Base-by-base conservation (phyloP, 192 early-diverging fungal genomes). In the Podila epicladia region DNA sequence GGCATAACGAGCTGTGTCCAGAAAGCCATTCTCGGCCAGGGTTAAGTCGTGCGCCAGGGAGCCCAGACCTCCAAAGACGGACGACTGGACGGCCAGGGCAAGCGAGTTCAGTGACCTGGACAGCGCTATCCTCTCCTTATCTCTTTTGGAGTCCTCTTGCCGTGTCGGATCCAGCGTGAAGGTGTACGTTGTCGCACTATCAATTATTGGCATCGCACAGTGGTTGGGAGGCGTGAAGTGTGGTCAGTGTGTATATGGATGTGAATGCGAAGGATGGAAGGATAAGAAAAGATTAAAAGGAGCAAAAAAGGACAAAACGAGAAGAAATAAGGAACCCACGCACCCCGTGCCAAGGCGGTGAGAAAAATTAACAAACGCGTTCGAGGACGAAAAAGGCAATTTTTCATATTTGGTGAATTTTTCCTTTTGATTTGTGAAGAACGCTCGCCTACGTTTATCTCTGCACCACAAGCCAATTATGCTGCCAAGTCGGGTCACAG, bases 101-200 rank as follows among this genome's bases (percentile, higher is more conserved):
- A 55, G 53, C 24, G 53, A 55, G 53, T 55, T 55, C 53, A 55
- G 11, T 55, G 53, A 20, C 53, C 53, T 55, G 22, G 53, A 55
- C 4, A 55, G 8, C 8, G 53, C 53, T 24, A 22, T 55, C 2
- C 24, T 55, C 9, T 55, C 53, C 7, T 55, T 4, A n/a, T 55
- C 24, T 2, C 6, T 26, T 12, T 17, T 45, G 15, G 41, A 12
- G 11, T 45, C 13, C 11, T 45, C 8, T 45, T 12, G 41, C 13
- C 1, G 11, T 9, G 41, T 3, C 2, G 41, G 41, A 45, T 45
- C 41, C 41, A 45, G 15, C 8, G 41, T 45, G 41, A 45, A 15
- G 15, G 41, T 15, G 41, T 45, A 45, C 41, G 15, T 45, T 45
- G 41, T 15, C 13, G 2, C 15, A 15, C 41, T 45, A 45, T 45